Evolutionary conservation across 2,329 filamentous ascomycete genomes (phyloP).

Genomic region (Grosmannia clavigera): DNA sequence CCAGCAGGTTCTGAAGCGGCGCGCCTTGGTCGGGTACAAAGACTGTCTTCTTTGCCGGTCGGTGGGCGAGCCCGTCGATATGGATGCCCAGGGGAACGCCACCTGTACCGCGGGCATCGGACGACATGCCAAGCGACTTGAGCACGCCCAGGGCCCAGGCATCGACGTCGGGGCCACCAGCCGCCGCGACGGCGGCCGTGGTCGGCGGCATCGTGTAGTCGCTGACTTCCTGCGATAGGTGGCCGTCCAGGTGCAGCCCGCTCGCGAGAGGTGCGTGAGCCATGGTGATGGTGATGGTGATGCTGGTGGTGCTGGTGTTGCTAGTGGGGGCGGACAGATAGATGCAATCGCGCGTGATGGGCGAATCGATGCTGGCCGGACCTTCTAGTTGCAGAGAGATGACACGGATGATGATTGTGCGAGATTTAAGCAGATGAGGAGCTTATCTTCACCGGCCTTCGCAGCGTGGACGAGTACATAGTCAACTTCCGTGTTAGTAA

Average conservation of each 20-base stretch:
- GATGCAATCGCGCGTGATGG: background rate
- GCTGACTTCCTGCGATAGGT: background rate
- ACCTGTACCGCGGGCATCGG: conserved; percentile 45
- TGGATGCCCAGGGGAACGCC: conserved; percentile 60
- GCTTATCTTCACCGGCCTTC: background rate
- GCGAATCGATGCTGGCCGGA: background rate
- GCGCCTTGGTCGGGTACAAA: conserved; percentile 13
- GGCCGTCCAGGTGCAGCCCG: background rate
- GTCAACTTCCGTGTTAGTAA: background rate
- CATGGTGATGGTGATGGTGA: background rate
- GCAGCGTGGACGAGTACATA: background rate
- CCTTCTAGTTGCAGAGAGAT: background rate
- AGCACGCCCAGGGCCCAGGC: conserved; percentile 53
- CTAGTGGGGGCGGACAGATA: no score
- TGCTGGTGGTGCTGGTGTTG: no score
- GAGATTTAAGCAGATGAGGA: background rate
- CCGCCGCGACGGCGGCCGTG: background rate
- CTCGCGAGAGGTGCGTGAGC: background rate
- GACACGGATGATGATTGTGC: background rate
- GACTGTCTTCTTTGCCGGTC: background rate
- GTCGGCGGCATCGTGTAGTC: background rate
- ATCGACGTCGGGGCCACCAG: conserved; percentile 39
- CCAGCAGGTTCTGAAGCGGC: conserved; percentile 30
- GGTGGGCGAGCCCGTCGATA: conserved; percentile 40
- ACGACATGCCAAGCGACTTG: conserved; percentile 41